Base-by-base conservation (phyloP, 495 filamentous ascomycete species). In the Penicillium alfredii region DNA sequence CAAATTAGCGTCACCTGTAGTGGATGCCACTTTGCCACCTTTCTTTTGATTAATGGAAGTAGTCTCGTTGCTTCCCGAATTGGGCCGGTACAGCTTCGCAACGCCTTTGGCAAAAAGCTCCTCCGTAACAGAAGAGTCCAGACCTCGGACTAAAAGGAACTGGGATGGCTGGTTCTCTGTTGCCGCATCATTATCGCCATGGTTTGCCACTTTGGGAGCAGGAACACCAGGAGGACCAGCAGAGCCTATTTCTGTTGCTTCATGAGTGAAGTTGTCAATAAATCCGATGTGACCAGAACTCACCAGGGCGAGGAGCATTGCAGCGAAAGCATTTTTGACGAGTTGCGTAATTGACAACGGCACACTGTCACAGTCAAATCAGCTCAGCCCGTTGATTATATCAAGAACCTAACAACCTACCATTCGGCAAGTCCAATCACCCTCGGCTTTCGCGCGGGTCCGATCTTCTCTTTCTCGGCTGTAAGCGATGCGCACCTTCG, bases 171-270 rank as follows among this genome's bases (percentile, higher is more conserved):
- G 73, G 30, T 76, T 74, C 27, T 90, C 80, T 4, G 81, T 74
- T 6, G 83, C 81, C 28, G 78, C 84, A 58, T 94, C 89, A 26
- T 84, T 87, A 49, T 88, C 82, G 13, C 88, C 88, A 35, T 72
- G 84, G 40, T 81, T 84, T 11, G 64, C 68, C 15, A 72, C 51
- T 28, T 55, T 64, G 1, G 52, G 52, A 21, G 56, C 40, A 15
- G 65, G 54, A 33, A 61, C 47, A 14, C 61, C 63, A 23, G 54
- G 59, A n/a, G 53, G 53, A 5, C 54, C 46, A 8, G 45, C 22
- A 9, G 49, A 47, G n/a, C 47, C 45, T 5, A 49, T 29, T 42
- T 53, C 52, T 60, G 23, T 25, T 13, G 1, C n/a, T 20, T 11
- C 6, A 30, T 63, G 25, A 61, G 56, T 23, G 22, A 32, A n/a